Evolutionary conservation across 2,329 filamentous ascomycete genomes (phyloP).

Genomic region (Aspergillus viridinutans): DNA sequence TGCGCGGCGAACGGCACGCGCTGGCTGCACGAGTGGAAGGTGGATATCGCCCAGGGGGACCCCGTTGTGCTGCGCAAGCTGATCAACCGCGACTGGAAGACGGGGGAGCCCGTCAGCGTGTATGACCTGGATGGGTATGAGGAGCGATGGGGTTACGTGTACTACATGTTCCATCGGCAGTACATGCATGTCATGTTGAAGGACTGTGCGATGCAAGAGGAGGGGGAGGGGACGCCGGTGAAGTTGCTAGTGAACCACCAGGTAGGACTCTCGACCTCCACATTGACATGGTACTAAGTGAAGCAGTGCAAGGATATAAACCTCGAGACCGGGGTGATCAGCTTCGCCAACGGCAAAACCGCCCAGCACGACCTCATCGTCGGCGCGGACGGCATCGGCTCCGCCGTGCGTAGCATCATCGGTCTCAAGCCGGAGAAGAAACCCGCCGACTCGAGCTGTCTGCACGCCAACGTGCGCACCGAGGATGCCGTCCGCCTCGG

Average conservation of each 20-base stretch:
- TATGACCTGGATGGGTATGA: conserved; percentile 64
- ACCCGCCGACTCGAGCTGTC: conserved; percentile 58
- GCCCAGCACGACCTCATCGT: conserved; percentile 57
- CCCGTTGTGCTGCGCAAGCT: conserved; percentile 62
- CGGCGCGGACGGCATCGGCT: conserved; percentile 65
- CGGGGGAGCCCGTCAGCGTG: conserved; percentile 61
- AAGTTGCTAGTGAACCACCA: conserved; percentile 54
- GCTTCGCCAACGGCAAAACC: conserved; percentile 50
- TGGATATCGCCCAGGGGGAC: conserved; percentile 61
- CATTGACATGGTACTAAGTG: neutral
- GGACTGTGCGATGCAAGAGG: conserved; percentile 51
- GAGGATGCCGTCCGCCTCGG: conserved; percentile 80
- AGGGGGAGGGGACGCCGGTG: conserved; percentile 53
- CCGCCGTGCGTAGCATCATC: conserved; percentile 58
- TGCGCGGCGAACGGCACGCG: conserved; percentile 67
- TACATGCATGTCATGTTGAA: conserved; percentile 66
- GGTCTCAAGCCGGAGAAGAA: conserved; percentile 58
- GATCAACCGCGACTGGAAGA: conserved; percentile 68
- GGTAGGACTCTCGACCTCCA: conserved; percentile 27
- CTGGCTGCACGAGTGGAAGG: conserved; percentile 65
- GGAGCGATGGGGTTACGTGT: conserved; percentile 60
- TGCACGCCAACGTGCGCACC: conserved; percentile 67
- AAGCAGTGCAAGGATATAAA: conserved; percentile 50
- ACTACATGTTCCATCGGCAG: conserved; percentile 67
- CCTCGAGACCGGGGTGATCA: conserved; percentile 46